Base-by-base conservation (phyloP, 805 yeast genomes). In the Kodamaea leandrae region DNA sequence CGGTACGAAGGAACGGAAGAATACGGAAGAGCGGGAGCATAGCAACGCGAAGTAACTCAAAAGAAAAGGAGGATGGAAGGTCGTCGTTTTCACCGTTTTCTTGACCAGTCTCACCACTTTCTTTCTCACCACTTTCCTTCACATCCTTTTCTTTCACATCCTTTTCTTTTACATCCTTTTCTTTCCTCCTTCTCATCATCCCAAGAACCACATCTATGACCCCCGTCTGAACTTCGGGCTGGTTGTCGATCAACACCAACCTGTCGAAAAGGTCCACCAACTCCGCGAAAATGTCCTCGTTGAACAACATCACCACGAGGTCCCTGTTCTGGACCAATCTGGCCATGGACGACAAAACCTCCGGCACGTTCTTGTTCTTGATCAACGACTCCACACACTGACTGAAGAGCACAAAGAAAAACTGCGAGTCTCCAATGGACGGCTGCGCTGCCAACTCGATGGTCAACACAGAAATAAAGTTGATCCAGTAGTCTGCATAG, bases 331-430 rank as follows among this genome's bases (percentile, higher is more conserved):
- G 74, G 23, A 87, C 66, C 13, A 89, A 66, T 41, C 78, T 72
- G 24, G 57, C 58, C 42, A 66, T 51, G 0, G 71, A 64, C 1
- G 63, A 65, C 44, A 90, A 58, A 0, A 84, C 80, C 2, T 66
- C 64, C 9, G 75, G 53, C 2, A 81, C 75, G 39, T 66, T 57
- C 37, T 73, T 75, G 36, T 65, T 64, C 39, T 55, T 63, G 13
- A 83, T 74, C 46, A 89, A 68, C 0, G 83, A 77, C 51, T 86
- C 95, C 36, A 89, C 72, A 57, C 96, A 87, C 50, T 86, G 85
- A 8, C 96, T 86, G 63, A 84, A 86, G 28, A 90, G 59, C 21
- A 89, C 82, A 55, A 87, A 85, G 60, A 85, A 82, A 50, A 89
- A 85, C 4, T 74, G 69, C 1, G 77, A 65, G 46, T 82, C 89